Evolutionary conservation across 139 green algal species (phyloP).

Genomic region (Marvania coccoides): DNA sequence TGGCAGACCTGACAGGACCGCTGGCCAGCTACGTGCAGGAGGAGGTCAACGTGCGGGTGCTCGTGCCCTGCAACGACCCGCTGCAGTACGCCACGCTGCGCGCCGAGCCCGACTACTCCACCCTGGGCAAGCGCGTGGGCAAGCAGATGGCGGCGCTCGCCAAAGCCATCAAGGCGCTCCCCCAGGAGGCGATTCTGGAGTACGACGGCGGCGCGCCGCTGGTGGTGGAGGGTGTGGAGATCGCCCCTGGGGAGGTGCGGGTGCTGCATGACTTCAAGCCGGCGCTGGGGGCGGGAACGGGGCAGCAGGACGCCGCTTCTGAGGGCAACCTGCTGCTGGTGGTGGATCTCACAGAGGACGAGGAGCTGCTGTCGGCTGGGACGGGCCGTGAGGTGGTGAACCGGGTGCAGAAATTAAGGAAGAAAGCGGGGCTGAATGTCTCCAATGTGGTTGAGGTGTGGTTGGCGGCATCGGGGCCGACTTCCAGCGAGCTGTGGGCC

Average conservation of each 20-base stretch:
- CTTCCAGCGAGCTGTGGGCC: background rate
- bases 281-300: slow-evolving; percentile 37
- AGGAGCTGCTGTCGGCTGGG: slow-evolving; percentile 58
- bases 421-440: slow-evolving; percentile 69
- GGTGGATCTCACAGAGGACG: slow-evolving; percentile 71
- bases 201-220: slow-evolving; percentile 56
- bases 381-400: slow-evolving; percentile 90
- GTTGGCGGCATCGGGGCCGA: slow-evolving; percentile 8
- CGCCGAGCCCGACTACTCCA: slow-evolving; percentile 79
- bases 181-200: slow-evolving; percentile 43
- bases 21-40: slow-evolving; percentile 83
- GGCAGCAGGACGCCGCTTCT: slow-evolving; percentile 57
- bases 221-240: slow-evolving; percentile 54
- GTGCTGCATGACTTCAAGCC: slow-evolving; percentile 72
- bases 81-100: slow-evolving; percentile 58
- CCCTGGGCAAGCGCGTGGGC: slow-evolving; percentile 80
- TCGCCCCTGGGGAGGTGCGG: slow-evolving; percentile 74
- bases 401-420: slow-evolving; percentile 92
- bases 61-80: slow-evolving; percentile 71
- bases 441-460: slow-evolving; percentile 68
- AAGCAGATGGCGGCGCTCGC: slow-evolving; percentile 69
- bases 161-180: slow-evolving; percentile 49
- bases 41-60: slow-evolving; percentile 79
- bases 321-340: slow-evolving; percentile 92
- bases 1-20: slow-evolving; percentile 77